phyloP scores from a whole-genome alignment of 2,329 filamentous ascomycete genomes.

The Fusarium pseudonygamai region DNA sequence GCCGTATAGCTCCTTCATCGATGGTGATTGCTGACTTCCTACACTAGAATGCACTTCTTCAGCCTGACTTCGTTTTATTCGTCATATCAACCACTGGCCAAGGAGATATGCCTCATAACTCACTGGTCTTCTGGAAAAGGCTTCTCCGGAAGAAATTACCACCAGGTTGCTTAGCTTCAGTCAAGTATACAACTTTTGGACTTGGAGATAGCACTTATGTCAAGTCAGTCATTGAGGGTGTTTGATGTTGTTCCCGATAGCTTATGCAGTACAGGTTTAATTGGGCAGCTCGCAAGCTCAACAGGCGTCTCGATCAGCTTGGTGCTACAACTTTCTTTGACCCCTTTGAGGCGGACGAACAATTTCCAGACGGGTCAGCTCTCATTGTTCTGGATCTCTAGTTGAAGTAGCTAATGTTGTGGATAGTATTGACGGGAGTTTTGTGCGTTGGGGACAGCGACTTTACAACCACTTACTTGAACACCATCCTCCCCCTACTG shows the following conservation, averaged over 20 bases:
- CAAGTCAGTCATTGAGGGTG: slow-evolving; percentile 66
- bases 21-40: slow-evolving; percentile 17
- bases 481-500: slow-evolving; percentile 74
- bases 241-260: background rate
- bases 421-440: slow-evolving; percentile 79
- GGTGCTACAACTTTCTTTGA: slow-evolving; percentile 81
- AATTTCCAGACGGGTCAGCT: slow-evolving; percentile 89
- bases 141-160: slow-evolving; percentile 82
- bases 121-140: slow-evolving; percentile 83
- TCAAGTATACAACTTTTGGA: slow-evolving; percentile 87
- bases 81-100: slow-evolving; percentile 93
- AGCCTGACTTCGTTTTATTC: slow-evolving; percentile 73
- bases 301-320: slow-evolving; percentile 84
- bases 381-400: no score
- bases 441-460: slow-evolving; percentile 78
- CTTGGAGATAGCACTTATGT: slow-evolving; percentile 94
- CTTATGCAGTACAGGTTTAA: slow-evolving; percentile 72
- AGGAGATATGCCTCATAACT: slow-evolving; percentile 90
- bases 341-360: slow-evolving; percentile 89
- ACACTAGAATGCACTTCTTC: slow-evolving; percentile 60
- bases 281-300: slow-evolving; percentile 88
- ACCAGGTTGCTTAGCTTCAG: slow-evolving; percentile 70
- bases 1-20: slow-evolving; percentile 45
- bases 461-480: slow-evolving; percentile 74
- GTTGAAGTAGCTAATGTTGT: background rate